Base-by-base conservation (phyloP, 768 basidiomycete species). In the Mycena epipterygia region DNA sequence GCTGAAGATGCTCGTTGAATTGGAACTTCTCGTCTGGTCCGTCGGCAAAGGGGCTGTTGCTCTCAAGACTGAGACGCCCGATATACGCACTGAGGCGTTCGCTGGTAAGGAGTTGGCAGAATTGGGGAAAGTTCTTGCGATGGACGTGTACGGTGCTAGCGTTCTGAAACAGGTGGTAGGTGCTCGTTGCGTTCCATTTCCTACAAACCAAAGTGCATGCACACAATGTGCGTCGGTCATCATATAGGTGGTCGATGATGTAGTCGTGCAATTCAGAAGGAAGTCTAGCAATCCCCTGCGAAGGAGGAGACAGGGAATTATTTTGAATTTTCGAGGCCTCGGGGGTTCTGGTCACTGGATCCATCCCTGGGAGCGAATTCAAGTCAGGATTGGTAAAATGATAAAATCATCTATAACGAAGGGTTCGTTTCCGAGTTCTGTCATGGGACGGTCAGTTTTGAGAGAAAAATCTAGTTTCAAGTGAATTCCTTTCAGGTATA, bases 61-160 rank as follows among this genome's bases (percentile, higher is more conserved):
- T 49, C 17, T 70, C 23, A 17, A 70, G 68, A 37, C 52, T 30
- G 3, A 70, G 42, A 23, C 68, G 48, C 37, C 62, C 68, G 25
- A 70, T 64, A 55, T 64, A 64, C 6, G 30, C 11, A 19, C 52
- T 64, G 8, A 64, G 53, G 41, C 56, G 46, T 37, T 64, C 56
- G 16, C 14, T 37, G 9, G 56, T 46, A 23, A 70, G 55, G 12
- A 70, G 55, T 23, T 64, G 39, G 32, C 62, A 58, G 39, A 70
- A 70, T 13, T 42, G 37, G 2, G 2, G 44, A 23, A 70, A 58
- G 35, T 70, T 70, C 1, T 37, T 2, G n/a, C 55, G 39, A 35
- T 64, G 12, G 9, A 70, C 49, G 30, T 21, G 59, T 30, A 61
- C 33, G 5, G 49, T 52, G 23, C 11, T 25, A 7, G 59, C 46